Base-by-base conservation (phyloP, 805 yeast species). In the Sugiyamaella americana region DNA sequence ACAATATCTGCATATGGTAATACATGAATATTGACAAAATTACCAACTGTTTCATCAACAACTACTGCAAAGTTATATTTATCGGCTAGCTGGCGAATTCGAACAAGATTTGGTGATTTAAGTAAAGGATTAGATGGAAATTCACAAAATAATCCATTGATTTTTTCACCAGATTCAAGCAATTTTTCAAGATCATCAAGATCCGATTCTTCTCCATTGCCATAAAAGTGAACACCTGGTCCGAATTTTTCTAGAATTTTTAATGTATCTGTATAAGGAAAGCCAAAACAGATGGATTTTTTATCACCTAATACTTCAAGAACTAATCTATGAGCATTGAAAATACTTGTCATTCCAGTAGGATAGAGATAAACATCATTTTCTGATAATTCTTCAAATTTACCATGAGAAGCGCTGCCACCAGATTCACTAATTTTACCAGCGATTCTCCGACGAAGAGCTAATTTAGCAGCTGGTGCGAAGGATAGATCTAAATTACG, bases 41-140 rank as follows among this genome's bases (percentile, higher is more conserved):
- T 93, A 13, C 97, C 97, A 19, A 89, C 84, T 1, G 98, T 93
- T 61, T 93, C 98, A 66, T 93, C 98, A 35, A 93, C 83, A 16
- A 86, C 85, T 29, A 93, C 79, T 13, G 81, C 80, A 65, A 93
- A 93, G 1, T 75, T 73, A 66, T 74, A 85, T 55, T 81, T 71
- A 50, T 78, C 78, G 2, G 95, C 80, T 46, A 93, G 71, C 46
- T 72, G 61, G 47, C 82, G 74, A 49, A 88, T 75, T 55, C 80
- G 75, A 37, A 62, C 62, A 58, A 93, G 68, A 61, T 94, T 78
- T 1, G 96, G 95, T 39, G 95, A 84, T 59, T 80, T 84, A 51
- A 94, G 70, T 50, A 89, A 69, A n/a, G 98, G 98, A 63, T 89
- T 89, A 0, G 96, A 84, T 1, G 99, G 98, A 51, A 95, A 83